A percentile compares a stretch with the other conserved stretches of the same genome.
These are phyloP conservation scores for Phaseolus lunatus DNA, from an alignment of 306 rosid species.

Conservation along the genomic window DNA sequence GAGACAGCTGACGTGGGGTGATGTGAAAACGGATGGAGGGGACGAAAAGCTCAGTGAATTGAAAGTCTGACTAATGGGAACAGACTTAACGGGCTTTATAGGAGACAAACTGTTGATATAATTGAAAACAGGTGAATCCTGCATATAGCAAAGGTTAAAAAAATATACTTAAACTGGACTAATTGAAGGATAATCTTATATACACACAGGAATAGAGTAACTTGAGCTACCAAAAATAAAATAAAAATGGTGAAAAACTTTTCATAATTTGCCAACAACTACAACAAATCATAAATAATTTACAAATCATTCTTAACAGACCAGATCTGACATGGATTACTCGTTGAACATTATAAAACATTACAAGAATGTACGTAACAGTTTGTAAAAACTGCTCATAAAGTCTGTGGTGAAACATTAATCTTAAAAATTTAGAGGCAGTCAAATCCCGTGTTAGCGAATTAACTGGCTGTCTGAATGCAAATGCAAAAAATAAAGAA, in stretches of 20 bases:
- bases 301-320: not conserved
- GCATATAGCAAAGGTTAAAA: constrained; percentile 44
- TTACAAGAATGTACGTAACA: not conserved
- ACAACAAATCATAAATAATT: constrained; percentile 1
- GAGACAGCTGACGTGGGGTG: constrained; percentile 79
- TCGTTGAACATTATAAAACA: not conserved
- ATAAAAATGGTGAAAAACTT: not conserved
- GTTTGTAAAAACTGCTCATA: not conserved
- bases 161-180: not conserved
- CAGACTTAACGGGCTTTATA: constrained; percentile 76
- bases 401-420: not conserved
- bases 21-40: constrained; percentile 85
- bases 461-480: not conserved
- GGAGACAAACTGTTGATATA: constrained; percentile 85
- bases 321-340: constrained; percentile 21
- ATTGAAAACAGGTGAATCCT: constrained; percentile 95
- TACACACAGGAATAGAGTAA: not conserved
- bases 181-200: constrained; percentile 11
- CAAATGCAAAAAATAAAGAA: not conserved
- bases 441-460: not conserved
- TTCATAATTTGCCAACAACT: constrained; percentile 27
- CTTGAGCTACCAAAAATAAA: not conserved
- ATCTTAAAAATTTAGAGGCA: not conserved
- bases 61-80: constrained; percentile 68
- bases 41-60: constrained; percentile 74